phyloP scores from a whole-genome alignment of 148 eudicot species.

The Vaccinium vitisidaea region DNA sequence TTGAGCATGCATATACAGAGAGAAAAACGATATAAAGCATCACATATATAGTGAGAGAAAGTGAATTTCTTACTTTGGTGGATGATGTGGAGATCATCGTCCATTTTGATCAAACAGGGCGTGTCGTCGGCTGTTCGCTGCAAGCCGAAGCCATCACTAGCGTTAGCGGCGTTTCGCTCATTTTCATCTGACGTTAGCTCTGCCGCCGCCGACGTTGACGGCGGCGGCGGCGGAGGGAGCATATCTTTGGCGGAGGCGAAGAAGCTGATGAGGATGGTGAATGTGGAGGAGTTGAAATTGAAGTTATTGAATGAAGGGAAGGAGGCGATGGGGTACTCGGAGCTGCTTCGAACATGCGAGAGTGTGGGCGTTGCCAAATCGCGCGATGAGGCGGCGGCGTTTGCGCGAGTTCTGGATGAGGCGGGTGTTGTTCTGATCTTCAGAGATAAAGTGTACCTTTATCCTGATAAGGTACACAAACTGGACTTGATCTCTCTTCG shows the following conservation, averaged over 20 bases:
- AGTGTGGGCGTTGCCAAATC: conserved; percentile 65
- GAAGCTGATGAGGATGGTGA: conserved; percentile 75
- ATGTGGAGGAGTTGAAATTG: conserved; percentile 67
- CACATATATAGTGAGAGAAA: not conserved
- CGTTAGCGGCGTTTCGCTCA: not conserved
- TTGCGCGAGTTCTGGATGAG: conserved; percentile 71
- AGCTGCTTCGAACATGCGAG: conserved; percentile 60
- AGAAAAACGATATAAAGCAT: too few species aligned
- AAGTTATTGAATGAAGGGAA: conserved; percentile 59
- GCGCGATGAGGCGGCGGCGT: conserved; percentile 56
- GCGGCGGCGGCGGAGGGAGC: conserved; percentile 14
- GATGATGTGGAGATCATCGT: conserved; percentile 29
- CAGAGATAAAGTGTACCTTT: conserved; percentile 79
- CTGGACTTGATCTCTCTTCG: not conserved
- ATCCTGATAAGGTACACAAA: conserved; percentile 69
- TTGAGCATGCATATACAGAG: not conserved
- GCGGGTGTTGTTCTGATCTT: conserved; percentile 84
- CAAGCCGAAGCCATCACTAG: conserved; percentile 7
- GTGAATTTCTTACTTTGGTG: not conserved
- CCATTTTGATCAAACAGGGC: conserved; percentile 15
- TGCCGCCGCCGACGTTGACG: not conserved
- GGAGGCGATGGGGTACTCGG: conserved; percentile 61
- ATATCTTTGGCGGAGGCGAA: conserved; percentile 66
- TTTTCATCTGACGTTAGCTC: conserved; percentile 9
- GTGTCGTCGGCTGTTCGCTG: not conserved